Conservation (phyloP, 148 eudicot species). For the Nepenthes mirabilis region DNA sequence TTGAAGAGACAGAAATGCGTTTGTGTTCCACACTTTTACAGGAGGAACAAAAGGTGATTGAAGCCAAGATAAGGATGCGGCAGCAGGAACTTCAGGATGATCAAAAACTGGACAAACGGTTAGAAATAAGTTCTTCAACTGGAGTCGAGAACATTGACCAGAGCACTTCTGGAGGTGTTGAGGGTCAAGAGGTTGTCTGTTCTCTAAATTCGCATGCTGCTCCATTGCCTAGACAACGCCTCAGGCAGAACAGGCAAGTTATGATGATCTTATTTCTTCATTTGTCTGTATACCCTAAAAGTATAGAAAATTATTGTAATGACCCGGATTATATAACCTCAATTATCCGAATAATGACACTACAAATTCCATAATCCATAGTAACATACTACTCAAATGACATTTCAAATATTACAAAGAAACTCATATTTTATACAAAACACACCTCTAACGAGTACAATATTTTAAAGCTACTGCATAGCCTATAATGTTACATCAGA, state of each 20-base stretch:
- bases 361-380: no score
- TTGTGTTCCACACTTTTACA: not conserved
- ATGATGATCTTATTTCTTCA: not conserved
- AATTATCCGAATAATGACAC: no score
- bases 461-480: no score
- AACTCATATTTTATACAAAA: no score
- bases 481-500: no score
- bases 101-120: conserved; percentile 41
- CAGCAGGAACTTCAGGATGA: conserved; percentile 83
- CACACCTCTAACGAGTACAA: no score
- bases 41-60: conserved; percentile 58
- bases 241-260: conserved; percentile 57
- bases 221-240: conserved; percentile 27
- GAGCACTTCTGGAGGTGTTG: conserved; percentile 39
- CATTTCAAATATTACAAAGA: no score
- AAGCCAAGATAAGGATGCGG: conserved; percentile 97
- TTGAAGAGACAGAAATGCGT: not conserved
- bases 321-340: no score
- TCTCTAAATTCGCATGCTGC: conserved; percentile 28
- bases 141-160: conserved; percentile 21
- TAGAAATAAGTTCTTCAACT: conserved; percentile 35
- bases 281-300: not conserved
- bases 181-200: conserved; percentile 42
- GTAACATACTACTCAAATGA: no score
- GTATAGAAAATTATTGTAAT: no score